Base-by-base conservation (phyloP, 2,329 filamentous ascomycete species). In the Nannizziopsis barbatae region DNA sequence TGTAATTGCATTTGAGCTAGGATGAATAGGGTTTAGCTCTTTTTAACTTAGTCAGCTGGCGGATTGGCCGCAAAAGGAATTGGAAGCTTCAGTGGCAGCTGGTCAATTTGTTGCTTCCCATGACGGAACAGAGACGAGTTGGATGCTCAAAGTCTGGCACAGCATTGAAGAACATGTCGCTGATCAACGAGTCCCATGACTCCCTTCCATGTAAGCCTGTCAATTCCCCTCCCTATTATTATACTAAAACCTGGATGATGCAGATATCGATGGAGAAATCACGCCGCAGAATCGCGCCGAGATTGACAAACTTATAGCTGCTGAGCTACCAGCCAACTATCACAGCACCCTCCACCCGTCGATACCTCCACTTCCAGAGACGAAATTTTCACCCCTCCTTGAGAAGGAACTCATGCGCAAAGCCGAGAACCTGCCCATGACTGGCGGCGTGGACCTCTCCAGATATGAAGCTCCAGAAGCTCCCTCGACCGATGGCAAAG, bases 381-480 rank as follows among this genome's bases (percentile, higher is more conserved):
- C 77, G 4, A 68, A 65, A 44, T 84, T 88, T 69, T 79, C 83
- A 4, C 74, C 79, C 3, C 65, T 82, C n/a, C 71, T 94, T 35
- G 61, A 75, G 56, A 63, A 76, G 56, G 87, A 94, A 60, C 74
- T 90, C 53, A 68, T 71, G 15, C 84, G 86, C 55, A 73, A 89
- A 51, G 71, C 77, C 39, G 61, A 73, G n/a, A 71, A 75, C 48
- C 61, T 73, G n/a, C 75, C 81, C 1, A 68, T 85, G 49, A 63
- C 66, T 0, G 76, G 66, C 33, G 79, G 78, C 47, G 80, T 94
- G 58, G 84, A 95, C 65, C 72, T 87, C 14, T 71, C 76, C 38
- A 86, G 89, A 57, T 96, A 96, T 75, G 86, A 95, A 67, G 78
- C 81, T 2, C 79, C 86, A 32, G 77, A 85, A 15, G 67, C 77